These are phyloP conservation scores for Hippophae gyantsensis DNA, from an alignment of 306 rosid species.

Conservation along the genomic window DNA sequence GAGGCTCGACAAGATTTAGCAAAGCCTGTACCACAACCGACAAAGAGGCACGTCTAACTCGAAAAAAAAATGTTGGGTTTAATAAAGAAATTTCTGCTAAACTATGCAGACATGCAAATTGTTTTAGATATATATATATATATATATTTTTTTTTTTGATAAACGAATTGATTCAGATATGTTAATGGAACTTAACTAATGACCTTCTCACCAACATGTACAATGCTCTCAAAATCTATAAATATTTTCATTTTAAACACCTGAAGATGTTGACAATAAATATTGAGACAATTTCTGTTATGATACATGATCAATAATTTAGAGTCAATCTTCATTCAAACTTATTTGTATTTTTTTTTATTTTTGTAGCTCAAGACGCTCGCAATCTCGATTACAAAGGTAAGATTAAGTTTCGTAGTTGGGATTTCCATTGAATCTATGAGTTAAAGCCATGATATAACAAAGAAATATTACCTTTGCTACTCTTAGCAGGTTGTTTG, in stretches of 20 bases:
- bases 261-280: background rate
- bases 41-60: conserved; percentile 34
- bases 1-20: conserved; percentile 32
- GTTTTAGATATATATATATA: background rate
- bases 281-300: background rate
- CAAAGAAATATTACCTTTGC: conserved; percentile 4
- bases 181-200: background rate
- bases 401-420: conserved; percentile 16
- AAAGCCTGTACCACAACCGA: conserved; percentile 21
- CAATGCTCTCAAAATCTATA: background rate
- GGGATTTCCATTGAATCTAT: conserved; percentile 8
- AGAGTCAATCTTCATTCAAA: background rate
- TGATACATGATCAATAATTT: background rate
- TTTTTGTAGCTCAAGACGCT: conserved; percentile 45
- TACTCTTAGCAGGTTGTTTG: conserved; percentile 36
- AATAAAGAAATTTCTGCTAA: background rate
- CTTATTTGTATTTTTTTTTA: conserved; percentile 20
- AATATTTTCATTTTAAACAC: background rate
- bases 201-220: too few relatives aligned
- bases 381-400: conserved; percentile 57
- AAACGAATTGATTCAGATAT: background rate
- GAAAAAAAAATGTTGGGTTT: background rate
- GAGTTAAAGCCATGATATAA: background rate
- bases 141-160: background rate
- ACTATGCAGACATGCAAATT: background rate